Conservation (phyloP, 352 stramenopile species). For the Globisporangium yorkense region DNA sequence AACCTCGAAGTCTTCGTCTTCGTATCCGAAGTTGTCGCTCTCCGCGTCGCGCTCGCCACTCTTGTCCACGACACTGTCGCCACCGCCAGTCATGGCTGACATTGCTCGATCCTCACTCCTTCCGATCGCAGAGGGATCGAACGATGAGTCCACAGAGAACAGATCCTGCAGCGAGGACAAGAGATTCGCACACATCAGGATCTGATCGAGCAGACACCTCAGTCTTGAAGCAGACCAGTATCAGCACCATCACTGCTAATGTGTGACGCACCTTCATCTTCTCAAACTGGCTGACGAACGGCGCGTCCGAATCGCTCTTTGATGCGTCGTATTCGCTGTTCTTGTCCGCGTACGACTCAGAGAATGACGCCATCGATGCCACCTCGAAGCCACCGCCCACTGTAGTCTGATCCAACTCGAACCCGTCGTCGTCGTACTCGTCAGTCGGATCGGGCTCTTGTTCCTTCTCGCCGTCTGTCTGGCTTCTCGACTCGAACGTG, state of each 20-base stretch:
- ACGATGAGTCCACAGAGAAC: constrained; percentile 16
- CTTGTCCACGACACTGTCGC: constrained; percentile 5
- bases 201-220: background rate
- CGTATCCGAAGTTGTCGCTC: constrained; percentile 56
- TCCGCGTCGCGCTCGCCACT: background rate
- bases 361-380: background rate
- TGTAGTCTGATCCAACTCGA: constrained; percentile 57
- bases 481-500: constrained; percentile 3
- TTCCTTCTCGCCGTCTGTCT: constrained; percentile 7
- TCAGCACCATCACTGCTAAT: background rate
- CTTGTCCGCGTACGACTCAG: background rate
- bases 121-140: constrained; percentile 12
- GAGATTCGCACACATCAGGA: background rate
- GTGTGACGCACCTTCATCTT: constrained; percentile 28
- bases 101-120: constrained; percentile 1
- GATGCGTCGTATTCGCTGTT: constrained; percentile 1
- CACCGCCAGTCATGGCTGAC: background rate
- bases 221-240: too few relatives aligned
- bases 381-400: constrained; percentile 10
- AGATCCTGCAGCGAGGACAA: constrained; percentile 5
- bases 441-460: constrained; percentile 18
- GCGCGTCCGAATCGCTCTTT: constrained; percentile 1
- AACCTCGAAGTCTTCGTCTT: constrained; percentile 74
- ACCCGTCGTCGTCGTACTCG: constrained; percentile 55
- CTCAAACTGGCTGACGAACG: constrained; percentile 30